A percentile compares a stretch with the other conserved stretches of the same genome.
Evolutionary conservation across 768 basidiomycete genomes (phyloP).

Genomic region (Leccinum disarticulatum): DNA sequence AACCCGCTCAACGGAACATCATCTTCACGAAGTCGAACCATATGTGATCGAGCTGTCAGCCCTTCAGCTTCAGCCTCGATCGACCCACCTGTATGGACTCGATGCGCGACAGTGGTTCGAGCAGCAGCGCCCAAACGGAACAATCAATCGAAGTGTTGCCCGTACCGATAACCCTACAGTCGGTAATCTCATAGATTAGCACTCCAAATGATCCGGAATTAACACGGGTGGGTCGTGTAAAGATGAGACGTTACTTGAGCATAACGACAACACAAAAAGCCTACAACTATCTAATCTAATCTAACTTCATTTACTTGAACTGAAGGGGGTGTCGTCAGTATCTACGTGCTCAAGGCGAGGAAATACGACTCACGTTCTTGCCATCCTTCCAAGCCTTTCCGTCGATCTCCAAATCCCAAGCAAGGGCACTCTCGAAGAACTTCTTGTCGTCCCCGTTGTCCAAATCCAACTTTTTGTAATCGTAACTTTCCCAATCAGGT

Average conservation of each 20-base stretch:
- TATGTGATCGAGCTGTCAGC: too few relatives aligned
- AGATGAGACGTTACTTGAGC: conserved; percentile 5
- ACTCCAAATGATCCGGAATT: background rate
- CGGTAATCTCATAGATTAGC: too few relatives aligned
- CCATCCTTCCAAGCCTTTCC: conserved; percentile 92
- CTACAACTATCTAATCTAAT: conserved; percentile 26
- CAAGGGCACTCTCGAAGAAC: conserved; percentile 90
- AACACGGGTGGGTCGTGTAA: background rate
- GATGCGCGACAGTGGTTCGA: background rate
- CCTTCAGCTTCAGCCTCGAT: too few relatives aligned
- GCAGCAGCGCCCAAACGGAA: background rate
- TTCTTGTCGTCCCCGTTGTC: conserved; percentile 72
- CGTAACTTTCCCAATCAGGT: conserved; percentile 91
- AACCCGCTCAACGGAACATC: too few relatives aligned
- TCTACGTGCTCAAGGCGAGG: background rate
- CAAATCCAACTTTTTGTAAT: conserved; percentile 75
- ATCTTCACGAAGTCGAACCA: too few relatives aligned
- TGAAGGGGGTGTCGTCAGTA: conserved; percentile 10
- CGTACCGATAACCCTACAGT: too few relatives aligned
- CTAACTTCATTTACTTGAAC: conserved; percentile 23
- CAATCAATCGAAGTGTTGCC: background rate
- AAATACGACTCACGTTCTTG: conserved; percentile 68
- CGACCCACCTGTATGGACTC: background rate
- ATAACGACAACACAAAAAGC: conserved; percentile 14
- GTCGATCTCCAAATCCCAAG: conserved; percentile 89